These are phyloP conservation scores for Rubroshorea leprosula DNA, from an alignment of 345 rosid species.

Conservation along the genomic window DNA sequence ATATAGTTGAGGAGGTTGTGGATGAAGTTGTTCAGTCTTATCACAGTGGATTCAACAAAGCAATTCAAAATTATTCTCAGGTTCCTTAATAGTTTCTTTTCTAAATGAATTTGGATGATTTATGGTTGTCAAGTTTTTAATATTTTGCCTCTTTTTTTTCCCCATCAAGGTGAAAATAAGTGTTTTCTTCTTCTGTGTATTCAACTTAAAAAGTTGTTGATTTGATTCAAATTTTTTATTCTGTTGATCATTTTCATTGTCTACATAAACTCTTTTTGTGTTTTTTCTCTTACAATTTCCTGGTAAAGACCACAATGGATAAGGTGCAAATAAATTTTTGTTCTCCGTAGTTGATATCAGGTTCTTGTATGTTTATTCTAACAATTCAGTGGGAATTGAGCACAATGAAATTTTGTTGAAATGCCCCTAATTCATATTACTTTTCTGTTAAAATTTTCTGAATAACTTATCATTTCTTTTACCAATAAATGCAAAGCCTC, in stretches of 20 bases:
- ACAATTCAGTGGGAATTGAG: too few relatives aligned
- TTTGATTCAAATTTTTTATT: slow-evolving; percentile 1
- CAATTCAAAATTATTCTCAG: slow-evolving; percentile 99
- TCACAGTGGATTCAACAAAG: slow-evolving; percentile 95
- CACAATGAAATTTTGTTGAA: too few relatives aligned
- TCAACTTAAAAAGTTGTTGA: slow-evolving; percentile 5
- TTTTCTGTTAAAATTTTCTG: too few relatives aligned
- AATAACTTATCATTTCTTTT: too few relatives aligned
- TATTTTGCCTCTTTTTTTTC: background rate
- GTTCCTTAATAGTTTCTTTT: slow-evolving; percentile 29
- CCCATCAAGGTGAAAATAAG: too few relatives aligned
- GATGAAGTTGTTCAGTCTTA: slow-evolving; percentile 98
- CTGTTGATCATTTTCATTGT: background rate
- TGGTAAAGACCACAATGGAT: background rate
- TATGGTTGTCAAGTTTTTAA: slow-evolving; percentile 5
- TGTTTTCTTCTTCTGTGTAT: background rate
- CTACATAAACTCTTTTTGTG: background rate
- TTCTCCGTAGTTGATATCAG: slow-evolving; percentile 3
- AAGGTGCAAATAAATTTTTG: background rate
- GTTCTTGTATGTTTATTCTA: background rate
- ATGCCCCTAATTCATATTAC: too few relatives aligned
- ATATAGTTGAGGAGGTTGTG: slow-evolving; percentile 96
- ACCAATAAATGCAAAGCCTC: too few relatives aligned
- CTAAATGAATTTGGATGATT: slow-evolving; percentile 5
- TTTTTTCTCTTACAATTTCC: background rate